These are phyloP conservation scores for Pestalotiopsis sp. DNA, from an alignment of 2,329 filamentous ascomycete genomes.

Conservation along the genomic window DNA sequence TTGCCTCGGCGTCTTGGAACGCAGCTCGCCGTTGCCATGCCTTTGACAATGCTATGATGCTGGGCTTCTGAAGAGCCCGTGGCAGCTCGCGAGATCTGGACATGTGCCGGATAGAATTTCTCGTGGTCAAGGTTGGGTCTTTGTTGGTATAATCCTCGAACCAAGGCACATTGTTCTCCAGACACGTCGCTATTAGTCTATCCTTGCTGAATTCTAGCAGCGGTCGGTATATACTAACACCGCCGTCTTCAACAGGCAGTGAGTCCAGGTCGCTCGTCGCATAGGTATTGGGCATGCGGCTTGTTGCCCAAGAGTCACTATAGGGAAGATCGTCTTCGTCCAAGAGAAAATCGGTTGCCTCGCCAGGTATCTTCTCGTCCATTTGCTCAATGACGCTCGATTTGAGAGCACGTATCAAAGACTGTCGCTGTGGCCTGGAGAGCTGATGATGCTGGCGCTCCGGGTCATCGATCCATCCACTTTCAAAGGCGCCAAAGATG, in stretches of 20 bases:
- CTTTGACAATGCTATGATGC: constrained; percentile 63
- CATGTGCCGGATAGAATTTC: constrained; percentile 80
- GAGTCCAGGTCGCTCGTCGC: constrained; percentile 15
- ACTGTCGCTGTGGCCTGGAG: constrained; percentile 19
- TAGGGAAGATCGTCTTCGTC: background rate
- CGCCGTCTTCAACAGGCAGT: constrained; percentile 60
- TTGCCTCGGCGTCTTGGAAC: constrained; percentile 52
- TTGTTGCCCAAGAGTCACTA: background rate
- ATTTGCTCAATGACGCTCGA: constrained; percentile 19
- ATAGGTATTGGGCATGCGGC: background rate
- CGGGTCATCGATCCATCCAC: constrained; percentile 58
- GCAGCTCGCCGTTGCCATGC: constrained; percentile 47
- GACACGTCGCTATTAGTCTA: constrained; percentile 74
- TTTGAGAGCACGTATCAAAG: constrained; percentile 27
- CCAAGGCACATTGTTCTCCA: constrained; percentile 68
- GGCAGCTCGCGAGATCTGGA: constrained; percentile 64
- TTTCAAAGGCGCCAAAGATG: constrained; percentile 70
- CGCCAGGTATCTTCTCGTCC: constrained; percentile 19
- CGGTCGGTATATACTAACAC: constrained; percentile 69
- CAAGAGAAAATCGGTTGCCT: constrained; percentile 8
- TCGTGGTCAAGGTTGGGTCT: constrained; percentile 72
- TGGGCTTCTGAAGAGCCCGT: constrained; percentile 64
- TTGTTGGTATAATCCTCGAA: constrained; percentile 85
- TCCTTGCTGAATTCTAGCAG: constrained; percentile 72
- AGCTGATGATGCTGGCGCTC: constrained; percentile 27